Base-by-base conservation (phyloP, 441 rosid species). In the Populus hybrid region DNA sequence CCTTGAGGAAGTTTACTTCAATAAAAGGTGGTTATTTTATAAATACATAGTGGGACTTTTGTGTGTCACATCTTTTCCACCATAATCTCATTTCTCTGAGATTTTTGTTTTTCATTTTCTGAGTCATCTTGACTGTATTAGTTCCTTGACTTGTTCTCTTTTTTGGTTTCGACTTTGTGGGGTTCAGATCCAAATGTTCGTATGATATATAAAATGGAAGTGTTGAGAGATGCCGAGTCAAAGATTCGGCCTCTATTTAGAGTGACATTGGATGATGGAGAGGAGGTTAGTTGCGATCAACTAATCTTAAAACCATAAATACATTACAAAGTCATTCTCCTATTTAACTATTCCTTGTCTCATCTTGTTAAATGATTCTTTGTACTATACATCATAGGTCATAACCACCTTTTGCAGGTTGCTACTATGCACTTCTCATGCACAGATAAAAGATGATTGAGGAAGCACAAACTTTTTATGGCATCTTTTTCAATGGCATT, bases 181-280 rank as follows among this genome's bases (percentile, higher is more conserved):
- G 70, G 63, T 79, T 80, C 88, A 96, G 99, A 96, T 90, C 97
- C 96, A 73, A 80, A 76, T 77, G 79, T 78, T 75, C 81, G 81
- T 86, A 82, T 92, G 78, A 79, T 88, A 73, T 94, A 94, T 84
- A 96, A 90, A 89, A 96, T 96, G 99, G 98, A 96, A 87, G 99
- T 93, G 67, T 83, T 96, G 86, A 89, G 97, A 85, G 98, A 96
- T 88, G 84, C 89, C 4, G 95, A 87, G 77, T 90, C 89, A 79
- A 96, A 88, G 89, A 88, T 78, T 80, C 93, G 84, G 73, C 99
- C 99, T 83, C 80, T 94, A 69, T 96, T 94, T 75, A 92, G 90
- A 86, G 99, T 94, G 78, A 87, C 98, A 23, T 75, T 86, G 50
- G 97, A 91, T 81, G 82, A 79, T 69, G 95, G 96, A 84, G 93